Conservation (phyloP, 1,139 yeast genomes). For the Magnusiomyces fungicola region DNA sequence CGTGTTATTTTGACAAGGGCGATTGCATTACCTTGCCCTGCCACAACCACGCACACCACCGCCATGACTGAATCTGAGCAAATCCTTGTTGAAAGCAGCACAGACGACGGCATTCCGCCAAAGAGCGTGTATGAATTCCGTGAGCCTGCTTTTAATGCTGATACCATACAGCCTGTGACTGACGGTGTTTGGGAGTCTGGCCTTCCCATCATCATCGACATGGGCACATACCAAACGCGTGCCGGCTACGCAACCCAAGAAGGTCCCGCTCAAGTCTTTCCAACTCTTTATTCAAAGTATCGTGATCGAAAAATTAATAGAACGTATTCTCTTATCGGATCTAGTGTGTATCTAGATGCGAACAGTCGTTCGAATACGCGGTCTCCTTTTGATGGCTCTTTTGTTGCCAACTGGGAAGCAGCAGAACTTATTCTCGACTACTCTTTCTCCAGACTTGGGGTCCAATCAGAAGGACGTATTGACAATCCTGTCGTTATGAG, state of each 20-base stretch:
- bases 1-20: no score
- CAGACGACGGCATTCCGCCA: constrained; percentile 24
- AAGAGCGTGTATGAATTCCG: constrained; percentile 44
- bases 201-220: constrained; percentile 59
- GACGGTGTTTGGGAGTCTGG: constrained; percentile 42
- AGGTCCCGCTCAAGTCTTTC: constrained; percentile 59
- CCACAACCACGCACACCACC: no score
- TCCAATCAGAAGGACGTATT: constrained; percentile 47
- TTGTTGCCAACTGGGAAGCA: constrained; percentile 88
- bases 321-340: constrained; percentile 69
- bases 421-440: constrained; percentile 79
- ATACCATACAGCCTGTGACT: constrained; percentile 46
- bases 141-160: constrained; percentile 38
- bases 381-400: constrained; percentile 80
- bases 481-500: constrained; percentile 79
- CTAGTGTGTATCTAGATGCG: constrained; percentile 69
- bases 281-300: constrained; percentile 62
- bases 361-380: constrained; percentile 60
- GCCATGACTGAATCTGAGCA: no score
- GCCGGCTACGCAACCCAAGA: constrained; percentile 56
- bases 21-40: no score
- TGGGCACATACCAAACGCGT: constrained; percentile 58
- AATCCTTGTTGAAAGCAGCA: no score
- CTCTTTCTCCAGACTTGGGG: constrained; percentile 63
- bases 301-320: constrained; percentile 67